phyloP scores from a whole-genome alignment of 768 basidiomycete genomes.

The Boletus patriciae region DNA sequence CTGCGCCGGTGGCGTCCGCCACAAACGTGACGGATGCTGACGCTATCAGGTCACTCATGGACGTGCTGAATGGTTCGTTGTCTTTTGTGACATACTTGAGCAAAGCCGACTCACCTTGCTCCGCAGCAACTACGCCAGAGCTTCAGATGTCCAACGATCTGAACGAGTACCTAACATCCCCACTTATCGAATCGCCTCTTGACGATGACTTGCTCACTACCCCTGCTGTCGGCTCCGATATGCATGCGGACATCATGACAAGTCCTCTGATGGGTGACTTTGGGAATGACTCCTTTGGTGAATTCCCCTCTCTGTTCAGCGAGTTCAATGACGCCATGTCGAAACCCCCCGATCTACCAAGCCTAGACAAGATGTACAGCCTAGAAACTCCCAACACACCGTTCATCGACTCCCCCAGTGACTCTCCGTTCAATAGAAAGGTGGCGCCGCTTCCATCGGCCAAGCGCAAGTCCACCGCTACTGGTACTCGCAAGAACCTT shows the following conservation, averaged over 20 bases:
- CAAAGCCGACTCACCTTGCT: not conserved
- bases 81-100: not conserved
- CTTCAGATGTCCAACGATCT: slow-evolving; percentile 38
- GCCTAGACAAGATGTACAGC: slow-evolving; percentile 42
- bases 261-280: slow-evolving; percentile 42
- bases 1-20: slow-evolving; percentile 26
- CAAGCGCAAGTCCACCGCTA: slow-evolving; percentile 41
- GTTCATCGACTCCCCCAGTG: slow-evolving; percentile 40
- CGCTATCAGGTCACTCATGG: slow-evolving; percentile 40
- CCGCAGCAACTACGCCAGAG: slow-evolving; percentile 37
- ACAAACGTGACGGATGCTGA: slow-evolving; percentile 26
- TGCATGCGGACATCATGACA: slow-evolving; percentile 41
- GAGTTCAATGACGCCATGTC: slow-evolving; percentile 14
- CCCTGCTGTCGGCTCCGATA: slow-evolving; percentile 40
- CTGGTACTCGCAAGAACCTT: slow-evolving; percentile 72
- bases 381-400: slow-evolving; percentile 54
- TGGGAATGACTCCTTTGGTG: slow-evolving; percentile 33
- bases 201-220: slow-evolving; percentile 47
- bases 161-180: slow-evolving; percentile 48
- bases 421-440: slow-evolving; percentile 24
- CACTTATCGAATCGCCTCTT: slow-evolving; percentile 47
- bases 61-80: slow-evolving; percentile 39
- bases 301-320: slow-evolving; percentile 35
- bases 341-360: slow-evolving; percentile 20
- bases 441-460: slow-evolving; percentile 19